Evolutionary conservation across 805 yeast species (phyloP).

Genomic region (Candida ficus): DNA sequence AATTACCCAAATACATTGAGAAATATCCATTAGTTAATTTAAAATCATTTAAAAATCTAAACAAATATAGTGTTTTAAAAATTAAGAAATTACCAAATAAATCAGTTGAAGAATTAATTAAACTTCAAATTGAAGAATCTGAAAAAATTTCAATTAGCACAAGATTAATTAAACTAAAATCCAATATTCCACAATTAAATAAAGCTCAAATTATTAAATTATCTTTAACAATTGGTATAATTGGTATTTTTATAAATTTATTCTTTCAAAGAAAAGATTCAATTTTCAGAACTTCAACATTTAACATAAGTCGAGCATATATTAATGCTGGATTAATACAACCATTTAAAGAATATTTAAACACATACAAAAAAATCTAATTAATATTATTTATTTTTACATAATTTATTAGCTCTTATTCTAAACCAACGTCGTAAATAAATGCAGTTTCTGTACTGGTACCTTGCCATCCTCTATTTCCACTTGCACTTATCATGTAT

Average conservation of each 20-base stretch:
- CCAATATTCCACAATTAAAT: background rate
- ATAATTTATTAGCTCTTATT: constrained; percentile 12
- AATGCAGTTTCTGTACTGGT: constrained; percentile 72
- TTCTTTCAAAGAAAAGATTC: constrained; percentile 1
- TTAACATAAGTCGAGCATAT: background rate
- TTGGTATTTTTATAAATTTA: constrained; percentile 10
- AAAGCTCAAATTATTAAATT: constrained; percentile 9
- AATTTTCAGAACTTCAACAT: background rate
- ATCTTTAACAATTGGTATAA: constrained; percentile 12
- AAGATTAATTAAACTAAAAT: background rate
- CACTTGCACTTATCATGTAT: constrained; percentile 86
- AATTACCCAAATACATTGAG: constrained; percentile 9
- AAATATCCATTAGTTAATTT: constrained; percentile 3
- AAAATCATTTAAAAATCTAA: constrained; percentile 13
- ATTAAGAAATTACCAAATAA: constrained; percentile 13
- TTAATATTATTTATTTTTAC: background rate
- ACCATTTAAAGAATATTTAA: constrained; percentile 6
- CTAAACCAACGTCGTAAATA: constrained; percentile 68
- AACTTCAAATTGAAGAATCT: constrained; percentile 3
- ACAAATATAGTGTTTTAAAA: constrained; percentile 26
- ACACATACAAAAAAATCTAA: background rate
- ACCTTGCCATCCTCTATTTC: constrained; percentile 95
- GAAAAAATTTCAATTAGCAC: background rate
- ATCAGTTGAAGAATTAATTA: background rate
- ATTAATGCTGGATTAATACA: constrained; percentile 1